Evolutionary conservation across 108 stramenopile species (phyloP), one percentile per base, ranked within the genome.

Genomic region (Cyclotella baltica): DNA sequence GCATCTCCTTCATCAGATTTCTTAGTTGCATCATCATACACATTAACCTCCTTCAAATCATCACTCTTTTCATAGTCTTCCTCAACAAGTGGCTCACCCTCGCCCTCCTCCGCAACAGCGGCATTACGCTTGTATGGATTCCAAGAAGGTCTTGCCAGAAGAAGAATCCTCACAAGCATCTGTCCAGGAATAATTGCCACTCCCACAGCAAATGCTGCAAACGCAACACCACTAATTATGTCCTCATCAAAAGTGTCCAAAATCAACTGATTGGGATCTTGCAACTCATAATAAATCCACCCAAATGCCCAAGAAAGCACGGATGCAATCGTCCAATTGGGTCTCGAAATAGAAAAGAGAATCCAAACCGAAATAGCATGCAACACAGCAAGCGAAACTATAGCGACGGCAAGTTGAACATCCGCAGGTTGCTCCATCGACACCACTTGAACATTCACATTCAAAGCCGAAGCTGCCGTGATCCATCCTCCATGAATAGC

Each of bases 401-500:
- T 78, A 3, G 88, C 90, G 13, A 87, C 71, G 8, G 78, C 51
- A 23, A 86, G 40, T 73, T 93, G 92, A 4, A 76, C 64, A 27
- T 40, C 37, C 5, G 81, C 78, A 3, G 85, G 50, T 20, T 59
- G 73, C 1, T 70, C 71, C 34, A 67, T 47, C 0, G 83, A 67
- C 43, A 93, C 89, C 34, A 87, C 79, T 10, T 89, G 70, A 16
- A 94, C 91, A 72, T 89, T 91, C 15, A 89, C 67, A 84, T 96
- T 96, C 16, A 96, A 76, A 19, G 83, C 65, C 11, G 88, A 76
- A 18, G 95, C 95, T 0, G 95, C 95, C 52, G 87, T 84, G 55
- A 96, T 93, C 95, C 95, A 96, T 11, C 89, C 92, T 25, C 56
- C 65, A 72, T 96, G 95, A 35, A 93, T 78, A n/a, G 81, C 67